These are phyloP conservation scores for Ilyonectria destructans DNA, from an alignment of 2,329 filamentous ascomycete genomes.

Conservation along the genomic window DNA sequence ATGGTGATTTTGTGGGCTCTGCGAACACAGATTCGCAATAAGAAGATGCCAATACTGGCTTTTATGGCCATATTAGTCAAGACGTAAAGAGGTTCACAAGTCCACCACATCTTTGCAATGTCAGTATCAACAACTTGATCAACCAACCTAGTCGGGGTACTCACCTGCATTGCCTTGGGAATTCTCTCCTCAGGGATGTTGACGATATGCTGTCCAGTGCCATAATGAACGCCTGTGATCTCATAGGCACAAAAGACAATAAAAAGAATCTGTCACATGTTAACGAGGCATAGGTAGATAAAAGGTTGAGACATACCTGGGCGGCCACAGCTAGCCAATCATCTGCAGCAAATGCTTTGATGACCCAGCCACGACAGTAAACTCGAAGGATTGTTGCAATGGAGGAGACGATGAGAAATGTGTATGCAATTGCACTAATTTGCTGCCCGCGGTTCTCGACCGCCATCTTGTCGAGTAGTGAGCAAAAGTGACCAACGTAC, in stretches of 20 bases:
- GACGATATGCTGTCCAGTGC: constrained; percentile 46
- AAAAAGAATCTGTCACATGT: constrained; percentile 35
- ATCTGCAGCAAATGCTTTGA: constrained; percentile 53
- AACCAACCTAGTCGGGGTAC: not conserved
- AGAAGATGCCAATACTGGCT: constrained; percentile 58
- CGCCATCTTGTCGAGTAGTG: not conserved
- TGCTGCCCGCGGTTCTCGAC: constrained; percentile 28
- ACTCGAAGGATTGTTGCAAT: constrained; percentile 51
- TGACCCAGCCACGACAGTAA: constrained; percentile 53
- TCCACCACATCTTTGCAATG: constrained; percentile 54
- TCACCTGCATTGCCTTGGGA: constrained; percentile 52
- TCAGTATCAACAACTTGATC: constrained; percentile 5
- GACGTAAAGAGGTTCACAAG: constrained; percentile 61
- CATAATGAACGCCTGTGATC: constrained; percentile 49
- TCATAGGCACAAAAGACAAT: constrained; percentile 49
- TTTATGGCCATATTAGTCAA: constrained; percentile 55
- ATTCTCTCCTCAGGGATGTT: constrained; percentile 40
- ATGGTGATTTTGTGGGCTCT: constrained; percentile 52
- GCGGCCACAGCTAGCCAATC: constrained; percentile 55
- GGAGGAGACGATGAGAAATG: constrained; percentile 55
- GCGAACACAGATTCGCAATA: constrained; percentile 55
- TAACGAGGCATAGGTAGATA: not conserved
- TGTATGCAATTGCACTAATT: constrained; percentile 47
- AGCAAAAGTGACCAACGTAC: not conserved
- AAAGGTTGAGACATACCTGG: constrained; percentile 44